These are phyloP conservation scores for Codiaeum variegatum DNA, from an alignment of 441 rosid genomes.

Conservation along the genomic window DNA sequence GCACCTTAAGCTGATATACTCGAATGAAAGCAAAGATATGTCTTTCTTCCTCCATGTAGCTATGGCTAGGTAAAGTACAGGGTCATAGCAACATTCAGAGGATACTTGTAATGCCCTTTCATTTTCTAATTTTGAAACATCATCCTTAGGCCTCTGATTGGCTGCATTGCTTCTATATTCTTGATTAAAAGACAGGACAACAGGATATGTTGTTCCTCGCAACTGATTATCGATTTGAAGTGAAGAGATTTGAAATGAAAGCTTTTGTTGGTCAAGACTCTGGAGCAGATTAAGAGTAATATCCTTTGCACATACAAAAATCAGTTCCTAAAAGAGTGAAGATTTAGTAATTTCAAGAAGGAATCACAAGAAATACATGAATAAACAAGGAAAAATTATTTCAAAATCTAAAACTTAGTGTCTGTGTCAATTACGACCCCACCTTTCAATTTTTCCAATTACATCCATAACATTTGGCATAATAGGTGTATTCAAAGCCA, in stretches of 20 bases:
- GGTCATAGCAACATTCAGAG: conserved; percentile 43
- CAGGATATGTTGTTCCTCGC: conserved; percentile 70
- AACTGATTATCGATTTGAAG: conserved; percentile 89
- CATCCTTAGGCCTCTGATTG: conserved; percentile 48
- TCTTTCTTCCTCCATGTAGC: conserved; percentile 92
- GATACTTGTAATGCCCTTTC: conserved; percentile 35
- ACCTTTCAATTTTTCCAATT: not conserved
- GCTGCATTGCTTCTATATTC: conserved; percentile 43
- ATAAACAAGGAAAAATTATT: not conserved
- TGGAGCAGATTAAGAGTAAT: conserved; percentile 59
- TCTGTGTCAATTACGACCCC: not conserved
- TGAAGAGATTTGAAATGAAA: conserved; percentile 67
- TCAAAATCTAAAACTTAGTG: not conserved
- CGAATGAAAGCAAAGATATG: conserved; percentile 58
- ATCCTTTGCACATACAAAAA: conserved; percentile 81
- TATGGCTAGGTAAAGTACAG: conserved; percentile 55
- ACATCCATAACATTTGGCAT: not conserved
- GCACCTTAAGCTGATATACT: conserved; percentile 69
- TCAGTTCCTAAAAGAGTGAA: conserved; percentile 64
- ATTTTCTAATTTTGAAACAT: conserved; percentile 32
- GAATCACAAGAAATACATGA: conserved; percentile 1
- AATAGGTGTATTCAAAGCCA: not conserved
- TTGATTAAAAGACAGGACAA: conserved; percentile 73
- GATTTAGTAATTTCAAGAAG: conserved; percentile 13
- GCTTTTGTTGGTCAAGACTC: conserved; percentile 78